Conservation (phyloP, 495 filamentous ascomycete species). For the Xylaria castorea region DNA sequence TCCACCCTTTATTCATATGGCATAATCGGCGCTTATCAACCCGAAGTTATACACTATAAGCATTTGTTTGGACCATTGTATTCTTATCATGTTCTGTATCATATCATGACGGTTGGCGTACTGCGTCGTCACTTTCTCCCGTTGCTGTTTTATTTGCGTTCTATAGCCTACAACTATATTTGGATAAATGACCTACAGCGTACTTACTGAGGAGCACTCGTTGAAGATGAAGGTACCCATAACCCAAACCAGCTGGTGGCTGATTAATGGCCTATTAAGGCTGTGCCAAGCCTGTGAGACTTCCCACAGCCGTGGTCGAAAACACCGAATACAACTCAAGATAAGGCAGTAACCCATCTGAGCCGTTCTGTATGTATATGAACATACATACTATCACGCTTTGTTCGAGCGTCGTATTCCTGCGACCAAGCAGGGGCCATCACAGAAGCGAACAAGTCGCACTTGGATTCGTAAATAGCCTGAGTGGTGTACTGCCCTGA, state of each 20-base stretch:
- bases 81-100: conserved; percentile 1
- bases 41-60: conserved; percentile 1
- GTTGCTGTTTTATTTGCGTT: neutral
- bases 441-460: conserved; percentile 9
- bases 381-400: neutral
- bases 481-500: conserved; percentile 1
- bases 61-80: neutral
- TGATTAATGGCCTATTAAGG: conserved; percentile 1
- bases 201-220: neutral
- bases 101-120: neutral
- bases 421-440: neutral
- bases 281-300: conserved; percentile 17
- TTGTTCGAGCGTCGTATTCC: neutral
- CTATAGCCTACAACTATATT: neutral
- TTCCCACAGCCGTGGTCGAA: neutral
- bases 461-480: conserved; percentile 1
- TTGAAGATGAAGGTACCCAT: neutral
- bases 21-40: conserved; percentile 3
- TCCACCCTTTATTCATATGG: neutral
- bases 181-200: neutral
- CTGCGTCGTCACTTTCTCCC: neutral
- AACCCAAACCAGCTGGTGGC: neutral
- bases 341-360: conserved; percentile 4
- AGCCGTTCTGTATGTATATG: neutral
- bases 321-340: neutral